Conservation (phyloP, 306 rosid species). For the Sphenostylis stenocarpa region DNA sequence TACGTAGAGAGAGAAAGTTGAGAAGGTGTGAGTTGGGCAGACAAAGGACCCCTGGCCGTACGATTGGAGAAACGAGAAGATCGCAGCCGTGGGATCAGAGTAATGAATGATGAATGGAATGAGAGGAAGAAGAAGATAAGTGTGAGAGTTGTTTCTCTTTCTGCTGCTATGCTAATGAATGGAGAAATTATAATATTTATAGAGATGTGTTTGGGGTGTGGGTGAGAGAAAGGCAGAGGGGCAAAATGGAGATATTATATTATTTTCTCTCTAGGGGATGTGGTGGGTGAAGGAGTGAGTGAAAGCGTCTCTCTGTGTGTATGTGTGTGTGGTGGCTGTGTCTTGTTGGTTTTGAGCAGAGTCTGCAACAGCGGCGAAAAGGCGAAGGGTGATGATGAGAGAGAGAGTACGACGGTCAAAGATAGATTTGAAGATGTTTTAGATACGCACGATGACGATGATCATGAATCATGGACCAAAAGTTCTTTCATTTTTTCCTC, state of each 20-base stretch:
- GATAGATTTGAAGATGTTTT: constrained; percentile 63
- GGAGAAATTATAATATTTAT: constrained; percentile 18
- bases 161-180: constrained; percentile 5
- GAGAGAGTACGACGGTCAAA: constrained; percentile 79
- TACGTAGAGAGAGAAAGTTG: constrained; percentile 58
- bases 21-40: constrained; percentile 32
- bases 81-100: constrained; percentile 79
- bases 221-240: not conserved
- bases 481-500: not conserved
- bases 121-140: constrained; percentile 40
- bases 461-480: constrained; percentile 30
- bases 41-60: constrained; percentile 61
- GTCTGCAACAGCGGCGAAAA: constrained; percentile 78
- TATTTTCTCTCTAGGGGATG: too few relatives aligned
- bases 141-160: constrained; percentile 3
- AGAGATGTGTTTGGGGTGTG: not conserved
- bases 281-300: not conserved
- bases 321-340: not conserved
- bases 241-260: not conserved
- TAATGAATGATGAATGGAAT: constrained; percentile 37
- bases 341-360: constrained; percentile 26
- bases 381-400: constrained; percentile 51
- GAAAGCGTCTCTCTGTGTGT: not conserved
- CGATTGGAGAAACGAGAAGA: constrained; percentile 66
- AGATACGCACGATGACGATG: constrained; percentile 42